phyloP scores from a whole-genome alignment of 2,329 filamentous ascomycete genomes.

The Claviceps arundinis region DNA sequence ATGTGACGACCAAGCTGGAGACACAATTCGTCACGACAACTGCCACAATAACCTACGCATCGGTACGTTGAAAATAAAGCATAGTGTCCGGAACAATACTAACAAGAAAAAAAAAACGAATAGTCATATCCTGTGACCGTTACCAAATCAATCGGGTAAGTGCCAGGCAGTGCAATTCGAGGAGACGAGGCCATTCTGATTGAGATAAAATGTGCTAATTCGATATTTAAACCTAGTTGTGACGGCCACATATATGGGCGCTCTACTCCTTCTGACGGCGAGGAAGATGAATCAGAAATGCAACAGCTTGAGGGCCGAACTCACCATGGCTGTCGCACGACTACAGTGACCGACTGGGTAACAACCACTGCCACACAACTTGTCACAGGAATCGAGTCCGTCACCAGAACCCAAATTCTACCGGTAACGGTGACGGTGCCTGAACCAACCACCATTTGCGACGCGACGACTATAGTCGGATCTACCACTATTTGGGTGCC shows the following conservation, averaged over 20 bases:
- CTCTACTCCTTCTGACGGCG: background rate
- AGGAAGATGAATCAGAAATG: background rate
- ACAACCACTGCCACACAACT: slow-evolving; percentile 10
- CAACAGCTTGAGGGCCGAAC: background rate
- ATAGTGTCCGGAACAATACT: background rate
- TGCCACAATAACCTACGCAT: slow-evolving; percentile 6
- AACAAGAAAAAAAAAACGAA: slow-evolving; percentile 4
- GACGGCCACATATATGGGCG: background rate
- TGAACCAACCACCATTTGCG: slow-evolving; percentile 6
- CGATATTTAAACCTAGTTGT: background rate
- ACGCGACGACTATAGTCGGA: slow-evolving; percentile 3
- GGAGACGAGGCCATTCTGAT: background rate
- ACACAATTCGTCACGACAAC: slow-evolving; percentile 11
- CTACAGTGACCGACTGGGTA: slow-evolving; percentile 10
- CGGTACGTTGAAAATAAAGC: slow-evolving; percentile 4
- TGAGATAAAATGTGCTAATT: background rate
- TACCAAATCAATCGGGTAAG: slow-evolving; percentile 9
- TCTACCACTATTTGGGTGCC: slow-evolving; percentile 9
- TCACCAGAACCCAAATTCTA: slow-evolving; percentile 8
- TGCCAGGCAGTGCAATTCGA: background rate
- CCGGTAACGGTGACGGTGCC: slow-evolving; percentile 2
- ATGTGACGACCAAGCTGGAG: slow-evolving; percentile 10
- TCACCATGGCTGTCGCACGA: slow-evolving; percentile 6
- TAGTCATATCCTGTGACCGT: slow-evolving; percentile 14
- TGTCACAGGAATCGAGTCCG: slow-evolving; percentile 6